Evolutionary conservation across 1,139 yeast species (phyloP), one percentile per base, ranked within the genome.

Genomic region (Candida dubliniensis): DNA sequence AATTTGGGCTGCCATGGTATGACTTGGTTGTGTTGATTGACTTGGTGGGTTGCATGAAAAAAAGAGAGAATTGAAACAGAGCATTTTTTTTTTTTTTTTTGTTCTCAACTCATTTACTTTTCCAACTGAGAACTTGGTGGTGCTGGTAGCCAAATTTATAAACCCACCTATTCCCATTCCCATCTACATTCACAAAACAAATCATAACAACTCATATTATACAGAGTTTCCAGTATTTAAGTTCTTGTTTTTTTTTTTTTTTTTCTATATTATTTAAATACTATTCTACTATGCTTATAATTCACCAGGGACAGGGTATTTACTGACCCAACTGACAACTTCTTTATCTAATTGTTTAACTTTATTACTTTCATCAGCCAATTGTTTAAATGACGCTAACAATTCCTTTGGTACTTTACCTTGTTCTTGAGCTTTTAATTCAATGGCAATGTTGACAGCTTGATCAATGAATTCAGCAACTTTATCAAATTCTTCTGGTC

Each of bases 251-350:
- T 18, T 18, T 5, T 18, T 4, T 18, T 18, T 18, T 18, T 18
- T 18, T 18, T 18, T 18, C 23, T 18, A 18, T 18, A 18, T 18
- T 18, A 18, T 14, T 25, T 11, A 14, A 4, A 13, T 15, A 25
- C 32, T 30, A 12, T 3, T 18, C 11, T 4, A 6, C 3, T 8
- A 2, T 14, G 43, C 25, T 51, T 63, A 67, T 54, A 74, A 66
- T 47, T 86, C 95, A 56, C 95, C 95, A 47, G 95, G 95, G 50
- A 86, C 90, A 31, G 95, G 93, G 66, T 72, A 86, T 49, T 74
- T 61, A 14, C 82, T 76, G 34, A 75, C 91, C 87, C 90, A 86
- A 10, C 64, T 65, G 26, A 80, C 70, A 43, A 86, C 87, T 58
- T 84, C 88, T 38, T 72, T 63, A 43, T 78, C 81, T 55, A 86